Base-by-base conservation (phyloP, 1,139 yeast species). In the Saccharomyces hybrid region DNA sequence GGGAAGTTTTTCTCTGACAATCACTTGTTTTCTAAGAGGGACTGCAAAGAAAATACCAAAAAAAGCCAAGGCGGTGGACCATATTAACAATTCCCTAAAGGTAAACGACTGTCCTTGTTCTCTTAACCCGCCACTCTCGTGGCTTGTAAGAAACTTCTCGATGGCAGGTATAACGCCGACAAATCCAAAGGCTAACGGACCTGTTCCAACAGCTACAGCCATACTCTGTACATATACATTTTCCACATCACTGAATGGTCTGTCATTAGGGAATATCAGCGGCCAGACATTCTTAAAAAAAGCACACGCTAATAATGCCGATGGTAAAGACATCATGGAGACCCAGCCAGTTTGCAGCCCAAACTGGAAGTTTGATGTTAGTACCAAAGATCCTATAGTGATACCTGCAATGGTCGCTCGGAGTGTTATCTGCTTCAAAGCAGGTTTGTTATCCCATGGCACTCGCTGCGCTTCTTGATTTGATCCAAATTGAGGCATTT, bases 321-420 rank as follows among this genome's bases (percentile, higher is more conserved):
- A 86, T 0, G 99, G 98, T 54, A 93, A 75, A n/a, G 96, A 87
- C 99, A 93, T 93, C 99, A 93, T 93, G 7, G 97, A 89, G 1
- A 93, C 97, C 99, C 99, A 93, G 1, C 99, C 99, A 0, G 97
- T 91, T 67, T 93, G 99, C 31, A 93, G 75, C 1, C 99, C 99
- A 70, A 93, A 93, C 68, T 91, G 98, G 73, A 93, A 93, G 69
- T 93, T 93, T 2, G 97, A 88, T 25, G 90, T 74, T 42, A 91
- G 75, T 29, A 91, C 91, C 31, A 91, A 72, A 0, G 96, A 80
- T 0, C 98, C 97, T 11, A 90, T 88, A 1, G 75, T 61, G 31
- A 90, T 70, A 0, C 97, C 97, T 0, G 84, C 87, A 0, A 83
- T 46, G 0, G 90, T 83, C 1, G 93, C 84, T 54, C 96, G 72